phyloP scores from a whole-genome alignment of 441 rosid genomes.

The Euphorbia celastroides region DNA sequence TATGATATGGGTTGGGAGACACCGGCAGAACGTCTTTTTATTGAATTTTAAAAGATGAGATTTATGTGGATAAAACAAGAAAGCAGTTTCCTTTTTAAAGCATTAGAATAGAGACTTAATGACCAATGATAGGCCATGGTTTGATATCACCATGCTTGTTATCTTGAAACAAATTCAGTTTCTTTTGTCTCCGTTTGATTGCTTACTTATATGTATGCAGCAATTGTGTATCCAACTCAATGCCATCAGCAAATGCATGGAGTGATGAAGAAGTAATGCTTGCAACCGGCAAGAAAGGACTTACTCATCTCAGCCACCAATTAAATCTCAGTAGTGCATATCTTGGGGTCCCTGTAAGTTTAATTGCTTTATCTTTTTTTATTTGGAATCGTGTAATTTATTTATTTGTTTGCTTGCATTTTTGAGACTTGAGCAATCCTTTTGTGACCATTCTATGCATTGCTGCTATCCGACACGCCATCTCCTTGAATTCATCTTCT shows the following conservation, averaged over 20 bases:
- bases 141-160: background rate
- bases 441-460: too few species aligned
- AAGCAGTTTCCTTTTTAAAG: background rate
- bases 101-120: background rate
- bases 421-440: background rate
- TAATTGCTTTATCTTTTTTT: background rate
- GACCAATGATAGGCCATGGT: background rate
- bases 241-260: conserved; percentile 43
- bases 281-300: conserved; percentile 59
- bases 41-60: background rate
- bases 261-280: conserved; percentile 61
- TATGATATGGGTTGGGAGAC: background rate
- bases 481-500: background rate
- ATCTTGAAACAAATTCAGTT: background rate
- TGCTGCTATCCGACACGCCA: too few species aligned
- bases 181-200: conserved; percentile 12
- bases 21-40: background rate
- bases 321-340: conserved; percentile 81
- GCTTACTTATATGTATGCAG: conserved; percentile 22
- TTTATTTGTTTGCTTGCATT: background rate
- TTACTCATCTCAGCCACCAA: conserved; percentile 52
- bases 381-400: background rate
- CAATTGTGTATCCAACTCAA: conserved; percentile 27
- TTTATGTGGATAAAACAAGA: background rate
- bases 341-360: conserved; percentile 64